Percentiles rank a stretch among this genome's conserved stretches.
These are phyloP conservation scores for Phytophthora lateralis DNA, from an alignment of 352 stramenopile genomes.

Conservation along the genomic window DNA sequence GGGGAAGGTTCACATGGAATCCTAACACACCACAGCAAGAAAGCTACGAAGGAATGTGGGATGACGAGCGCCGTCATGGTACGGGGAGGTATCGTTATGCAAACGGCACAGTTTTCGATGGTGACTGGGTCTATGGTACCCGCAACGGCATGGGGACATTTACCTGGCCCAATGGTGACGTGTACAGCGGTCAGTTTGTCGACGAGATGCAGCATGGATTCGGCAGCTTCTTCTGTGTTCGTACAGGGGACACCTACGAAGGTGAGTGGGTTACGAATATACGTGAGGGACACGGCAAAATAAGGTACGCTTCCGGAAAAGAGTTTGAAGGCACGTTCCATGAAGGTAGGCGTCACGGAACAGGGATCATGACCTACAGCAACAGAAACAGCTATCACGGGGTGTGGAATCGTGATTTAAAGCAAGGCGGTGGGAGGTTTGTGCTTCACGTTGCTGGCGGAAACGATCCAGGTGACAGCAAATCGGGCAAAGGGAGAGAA, in stretches of 20 bases:
- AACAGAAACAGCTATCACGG: slow-evolving; percentile 88
- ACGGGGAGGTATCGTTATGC: slow-evolving; percentile 64
- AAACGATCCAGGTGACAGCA: neutral
- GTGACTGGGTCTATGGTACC: slow-evolving; percentile 68
- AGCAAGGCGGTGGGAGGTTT: slow-evolving; percentile 84
- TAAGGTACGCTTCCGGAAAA: slow-evolving; percentile 83
- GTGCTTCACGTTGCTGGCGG: slow-evolving; percentile 40
- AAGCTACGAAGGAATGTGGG: slow-evolving; percentile 80
- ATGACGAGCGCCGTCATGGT: slow-evolving; percentile 67
- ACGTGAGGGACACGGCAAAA: slow-evolving; percentile 72
- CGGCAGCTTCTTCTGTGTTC: slow-evolving; percentile 67
- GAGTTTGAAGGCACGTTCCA: slow-evolving; percentile 88
- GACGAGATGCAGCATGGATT: slow-evolving; percentile 82
- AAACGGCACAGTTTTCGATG: slow-evolving; percentile 64
- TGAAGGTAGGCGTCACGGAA: slow-evolving; percentile 73
- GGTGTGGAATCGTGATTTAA: slow-evolving; percentile 87
- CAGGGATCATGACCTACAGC: slow-evolving; percentile 78
- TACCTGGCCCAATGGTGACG: slow-evolving; percentile 84
- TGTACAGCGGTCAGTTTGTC: slow-evolving; percentile 83
- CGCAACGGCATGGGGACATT: slow-evolving; percentile 83
- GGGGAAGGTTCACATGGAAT: slow-evolving; percentile 67
- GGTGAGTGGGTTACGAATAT: slow-evolving; percentile 88
- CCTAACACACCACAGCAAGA: slow-evolving; percentile 62
- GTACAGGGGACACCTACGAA: slow-evolving; percentile 61
- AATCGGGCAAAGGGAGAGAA: slow-evolving; percentile 10